Base-by-base conservation (phyloP, 306 rosid species). In the Alnus rubra region DNA sequence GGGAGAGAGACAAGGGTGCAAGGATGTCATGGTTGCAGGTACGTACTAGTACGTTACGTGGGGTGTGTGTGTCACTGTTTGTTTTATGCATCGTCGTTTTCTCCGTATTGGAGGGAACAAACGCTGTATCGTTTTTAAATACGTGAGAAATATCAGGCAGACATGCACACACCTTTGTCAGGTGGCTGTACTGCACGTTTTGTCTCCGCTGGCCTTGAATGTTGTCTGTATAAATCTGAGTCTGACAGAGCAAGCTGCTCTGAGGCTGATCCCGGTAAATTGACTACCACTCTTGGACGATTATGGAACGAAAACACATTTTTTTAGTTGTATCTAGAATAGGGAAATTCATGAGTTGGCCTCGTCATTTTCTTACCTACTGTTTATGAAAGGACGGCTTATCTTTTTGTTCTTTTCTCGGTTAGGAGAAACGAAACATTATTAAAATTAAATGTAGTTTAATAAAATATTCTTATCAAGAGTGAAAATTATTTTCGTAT, bases 11-110 rank as follows among this genome's bases (percentile, higher is more conserved):
- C 71, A 68, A 72, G 82, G 75, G 28, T n/a, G 53, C 71, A 79
- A 82, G 62, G 86, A 77, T 12, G 76, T 70, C 30, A 33, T 82
- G 72, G 75, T 39, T 44, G 56, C 81, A 81, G 86, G 84, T 85
- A 72, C 63, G 84, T 59, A 19, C 44, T 2, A 49, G 18, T 74
- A 2, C 47, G 16, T 9, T 44, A 12, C 31, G 15, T 44, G 13
- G 9, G 33, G 28, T 60, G 23, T 10, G 19, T 49, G 48, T 48
- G 5, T 37, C 44, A 19, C 6, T 53, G 14, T 62, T 35, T 33
- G 19, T 42, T 55, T 5, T 13, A 56, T 18, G 5, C 53, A 55
- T 49, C 76, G 83, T 78, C 83, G 74, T 84, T 73, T 71, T n/a
- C 55, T 73, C 69, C 9, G 39, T 55, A 7, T n/a, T n/a, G 79